Base-by-base conservation (phyloP, 345 rosid species). In the Camelina neglecta region DNA sequence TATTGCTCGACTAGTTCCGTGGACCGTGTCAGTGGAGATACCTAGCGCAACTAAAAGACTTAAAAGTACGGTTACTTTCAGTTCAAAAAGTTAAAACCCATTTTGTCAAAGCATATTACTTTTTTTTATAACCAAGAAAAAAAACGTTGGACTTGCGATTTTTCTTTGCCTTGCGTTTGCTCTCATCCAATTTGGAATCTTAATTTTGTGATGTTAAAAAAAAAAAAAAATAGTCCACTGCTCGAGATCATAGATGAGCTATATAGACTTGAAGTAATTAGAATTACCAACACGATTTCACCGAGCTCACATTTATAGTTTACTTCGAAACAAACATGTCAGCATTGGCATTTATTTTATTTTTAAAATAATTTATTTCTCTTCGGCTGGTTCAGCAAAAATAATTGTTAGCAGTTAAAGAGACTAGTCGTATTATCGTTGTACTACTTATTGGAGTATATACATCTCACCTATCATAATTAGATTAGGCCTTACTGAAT, bases 401-500 rank as follows among this genome's bases (percentile, higher is more conserved):
- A 20, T 31, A 29, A 65, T 64, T 31, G 56, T 35, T 33, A 49
- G 39, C 36, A 73, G 65, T 11, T 7, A 60, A 35, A 20, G 29
- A 48, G 29, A 48, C 49, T 60, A 38, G 68, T 50, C 50, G 38
- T 35, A 21, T 65, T 18, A 44, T 45, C 26, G 57, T 66, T 31
- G 15, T n/a, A 47, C 0, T 53, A 39, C 44, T 16, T 21, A 56
- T 65, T 57, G 33, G 31, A 29, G 31, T 29, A 6, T 55, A 11
- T 38, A 74, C 23, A 9, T 60, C 68, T 75, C 39, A 67, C 62
- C 56, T 15, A 50, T 83, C 87, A 45, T 82, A 81, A 88, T 90
- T 89, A 72, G 89, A 85, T 84, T 83, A 84, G 79, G 84, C 87
- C 82, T 89, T 85, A 80, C 83, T 77, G 68, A 81, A 71, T 77